These are phyloP conservation scores for Aspergillus homomorphus DNA, from an alignment of 495 filamentous ascomycete species.

Conservation along the genomic window DNA sequence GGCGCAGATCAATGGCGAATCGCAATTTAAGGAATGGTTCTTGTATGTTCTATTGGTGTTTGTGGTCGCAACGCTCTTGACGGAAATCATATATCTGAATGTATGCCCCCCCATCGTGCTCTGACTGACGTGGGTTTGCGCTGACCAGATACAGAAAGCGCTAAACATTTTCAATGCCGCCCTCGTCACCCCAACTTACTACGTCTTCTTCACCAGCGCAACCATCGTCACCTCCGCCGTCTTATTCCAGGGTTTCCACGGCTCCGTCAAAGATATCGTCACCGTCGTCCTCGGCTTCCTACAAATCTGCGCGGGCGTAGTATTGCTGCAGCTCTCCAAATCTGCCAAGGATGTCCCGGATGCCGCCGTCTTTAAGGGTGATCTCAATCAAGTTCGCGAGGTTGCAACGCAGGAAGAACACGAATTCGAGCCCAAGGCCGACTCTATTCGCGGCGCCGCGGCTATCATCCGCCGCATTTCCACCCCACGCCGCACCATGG, in stretches of 20 bases:
- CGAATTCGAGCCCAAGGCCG: constrained; percentile 92
- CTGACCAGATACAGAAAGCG: constrained; percentile 74
- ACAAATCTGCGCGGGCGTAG: constrained; percentile 91
- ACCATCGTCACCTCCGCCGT: constrained; percentile 93
- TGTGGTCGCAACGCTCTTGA: constrained; percentile 79
- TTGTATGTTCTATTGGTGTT: constrained; percentile 89
- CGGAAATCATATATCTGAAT: constrained; percentile 93
- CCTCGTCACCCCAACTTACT: constrained; percentile 95
- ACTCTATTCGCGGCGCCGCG: constrained; percentile 89
- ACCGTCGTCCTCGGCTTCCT: constrained; percentile 94
- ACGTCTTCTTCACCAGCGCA: constrained; percentile 93
- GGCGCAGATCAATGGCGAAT: constrained; percentile 72
- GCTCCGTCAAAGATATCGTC: constrained; percentile 71
- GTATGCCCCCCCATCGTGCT: constrained; percentile 52
- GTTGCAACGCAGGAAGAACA: constrained; percentile 93
- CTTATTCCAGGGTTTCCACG: constrained; percentile 92
- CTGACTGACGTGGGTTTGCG: neutral
- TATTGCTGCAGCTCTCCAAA: constrained; percentile 96
- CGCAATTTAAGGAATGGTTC: constrained; percentile 98
- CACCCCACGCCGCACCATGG: constrained; percentile 68
- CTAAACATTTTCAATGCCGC: constrained; percentile 97
- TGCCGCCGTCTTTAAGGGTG: constrained; percentile 85
- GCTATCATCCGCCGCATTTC: constrained; percentile 87
- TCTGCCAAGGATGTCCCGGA: constrained; percentile 97
- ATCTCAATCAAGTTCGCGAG: constrained; percentile 90